phyloP scores from a whole-genome alignment of 2,329 filamentous ascomycete genomes.

The Penicillium rolfsii region DNA sequence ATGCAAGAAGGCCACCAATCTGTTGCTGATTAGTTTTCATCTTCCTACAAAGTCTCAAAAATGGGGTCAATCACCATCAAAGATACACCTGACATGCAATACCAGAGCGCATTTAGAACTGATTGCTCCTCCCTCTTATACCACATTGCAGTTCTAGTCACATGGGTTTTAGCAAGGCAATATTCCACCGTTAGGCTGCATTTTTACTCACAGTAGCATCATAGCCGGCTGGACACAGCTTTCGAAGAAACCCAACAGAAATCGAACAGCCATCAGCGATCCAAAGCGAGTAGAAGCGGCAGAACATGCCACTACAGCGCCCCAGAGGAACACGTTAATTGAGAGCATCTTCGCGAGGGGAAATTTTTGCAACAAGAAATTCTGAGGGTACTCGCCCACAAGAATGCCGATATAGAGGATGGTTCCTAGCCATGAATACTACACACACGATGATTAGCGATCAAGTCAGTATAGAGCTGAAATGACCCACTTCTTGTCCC shows the following conservation, averaged over 20 bases:
- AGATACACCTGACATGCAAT: slow-evolving; percentile 70
- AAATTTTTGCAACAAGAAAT: slow-evolving; percentile 53
- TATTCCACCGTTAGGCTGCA: too few relatives aligned
- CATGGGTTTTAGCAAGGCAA: background rate
- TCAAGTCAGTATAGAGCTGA: background rate
- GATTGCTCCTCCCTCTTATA: slow-evolving; percentile 69
- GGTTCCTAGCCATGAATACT: slow-evolving; percentile 54
- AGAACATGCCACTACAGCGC: slow-evolving; percentile 48
- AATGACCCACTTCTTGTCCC: slow-evolving; percentile 45
- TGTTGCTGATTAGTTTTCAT: slow-evolving; percentile 34
- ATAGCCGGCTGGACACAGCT: slow-evolving; percentile 56
- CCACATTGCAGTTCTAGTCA: slow-evolving; percentile 63
- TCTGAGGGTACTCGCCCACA: slow-evolving; percentile 55
- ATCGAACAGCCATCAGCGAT: slow-evolving; percentile 47
- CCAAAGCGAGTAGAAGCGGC: slow-evolving; percentile 53
- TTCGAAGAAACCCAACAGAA: slow-evolving; percentile 61
- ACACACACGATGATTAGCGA: slow-evolving; percentile 23
- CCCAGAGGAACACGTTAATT: slow-evolving; percentile 57
- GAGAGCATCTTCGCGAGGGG: slow-evolving; percentile 55
- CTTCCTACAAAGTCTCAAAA: background rate
- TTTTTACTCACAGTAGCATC: slow-evolving; percentile 57
- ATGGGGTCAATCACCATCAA: slow-evolving; percentile 52
- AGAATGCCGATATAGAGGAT: slow-evolving; percentile 58
- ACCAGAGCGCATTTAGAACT: slow-evolving; percentile 67
- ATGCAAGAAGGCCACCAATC: slow-evolving; percentile 66